These are phyloP conservation scores for Ricinus communis DNA, from an alignment of 345 rosid genomes.

Conservation along the genomic window DNA sequence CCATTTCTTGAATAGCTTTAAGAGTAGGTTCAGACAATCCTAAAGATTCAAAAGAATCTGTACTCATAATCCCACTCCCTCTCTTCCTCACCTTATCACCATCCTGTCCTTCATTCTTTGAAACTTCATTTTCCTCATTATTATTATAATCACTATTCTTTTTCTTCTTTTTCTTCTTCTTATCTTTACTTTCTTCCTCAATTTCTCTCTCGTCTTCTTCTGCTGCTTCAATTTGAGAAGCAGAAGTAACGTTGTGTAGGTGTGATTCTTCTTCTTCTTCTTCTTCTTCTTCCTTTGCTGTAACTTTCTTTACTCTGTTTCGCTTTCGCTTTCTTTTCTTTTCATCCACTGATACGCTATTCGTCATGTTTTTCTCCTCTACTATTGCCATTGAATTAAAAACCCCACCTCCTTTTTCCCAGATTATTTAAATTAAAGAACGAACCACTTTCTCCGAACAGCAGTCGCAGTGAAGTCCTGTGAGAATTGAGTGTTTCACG, in stretches of 20 bases:
- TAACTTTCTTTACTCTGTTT: constrained; percentile 11
- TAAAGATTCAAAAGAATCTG: constrained; percentile 64
- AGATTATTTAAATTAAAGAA: no score
- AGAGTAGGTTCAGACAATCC: constrained; percentile 67
- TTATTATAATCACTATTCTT: neutral
- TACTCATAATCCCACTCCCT: constrained; percentile 77
- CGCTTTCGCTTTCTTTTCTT: constrained; percentile 31
- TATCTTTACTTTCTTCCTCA: neutral
- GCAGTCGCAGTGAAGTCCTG: no score
- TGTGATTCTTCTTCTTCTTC: neutral
- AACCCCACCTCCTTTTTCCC: no score
- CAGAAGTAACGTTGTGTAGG: neutral
- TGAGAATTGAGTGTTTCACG: no score
- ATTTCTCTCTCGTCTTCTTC: neutral
- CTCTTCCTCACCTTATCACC: constrained; percentile 23
- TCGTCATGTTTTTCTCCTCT: neutral
- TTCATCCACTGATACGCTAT: no score
- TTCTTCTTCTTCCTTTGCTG: no score
- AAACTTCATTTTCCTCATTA: neutral
- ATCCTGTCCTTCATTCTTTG: constrained; percentile 18
- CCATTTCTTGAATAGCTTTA: constrained; percentile 71
- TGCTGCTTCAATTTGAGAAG: constrained; percentile 12
- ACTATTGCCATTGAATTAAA: neutral
- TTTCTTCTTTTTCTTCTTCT: constrained; percentile 3
- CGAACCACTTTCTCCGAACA: no score